Percentiles rank a stretch among this genome's conserved stretches.
phyloP scores from a whole-genome alignment of 805 yeast species.

The Starmerella apis region DNA sequence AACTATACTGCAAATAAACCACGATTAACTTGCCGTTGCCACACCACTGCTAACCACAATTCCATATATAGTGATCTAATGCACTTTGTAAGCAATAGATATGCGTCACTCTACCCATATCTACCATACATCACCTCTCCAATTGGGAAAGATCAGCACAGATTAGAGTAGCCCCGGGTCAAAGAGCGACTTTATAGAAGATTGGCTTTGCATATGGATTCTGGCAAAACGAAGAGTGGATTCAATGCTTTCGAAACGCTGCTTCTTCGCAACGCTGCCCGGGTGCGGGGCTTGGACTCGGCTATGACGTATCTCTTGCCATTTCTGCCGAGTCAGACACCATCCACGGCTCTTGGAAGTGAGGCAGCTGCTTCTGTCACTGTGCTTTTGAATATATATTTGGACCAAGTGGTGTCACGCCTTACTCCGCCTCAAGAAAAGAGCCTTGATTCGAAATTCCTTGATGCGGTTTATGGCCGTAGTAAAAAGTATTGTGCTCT shows the following conservation, averaged over 20 bases:
- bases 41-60: no score
- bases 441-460: slow-evolving; percentile 16
- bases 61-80: no score
- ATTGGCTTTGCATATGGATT: neutral
- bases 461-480: slow-evolving; percentile 18
- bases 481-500: slow-evolving; percentile 25
- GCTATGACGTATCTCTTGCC: slow-evolving; percentile 31
- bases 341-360: slow-evolving; percentile 33
- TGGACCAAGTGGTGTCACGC: slow-evolving; percentile 31
- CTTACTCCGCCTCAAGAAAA: slow-evolving; percentile 20
- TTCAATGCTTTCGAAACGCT: slow-evolving; percentile 26
- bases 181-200: neutral
- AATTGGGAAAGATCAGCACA: no score
- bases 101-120: neutral
- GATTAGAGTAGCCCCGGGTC: neutral
- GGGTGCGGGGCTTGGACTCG: slow-evolving; percentile 33
- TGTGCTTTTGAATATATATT: slow-evolving; percentile 33
- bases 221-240: neutral
- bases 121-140: no score
- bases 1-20: no score
- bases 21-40: no score
- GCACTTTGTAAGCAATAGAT: neutral
- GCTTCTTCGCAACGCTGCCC: slow-evolving; percentile 32
- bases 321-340: slow-evolving; percentile 34
- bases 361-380: slow-evolving; percentile 31